Evolutionary conservation across 345 rosid species (phyloP), one percentile per base, ranked within the genome.

Genomic region (Eucalyptus grandis): DNA sequence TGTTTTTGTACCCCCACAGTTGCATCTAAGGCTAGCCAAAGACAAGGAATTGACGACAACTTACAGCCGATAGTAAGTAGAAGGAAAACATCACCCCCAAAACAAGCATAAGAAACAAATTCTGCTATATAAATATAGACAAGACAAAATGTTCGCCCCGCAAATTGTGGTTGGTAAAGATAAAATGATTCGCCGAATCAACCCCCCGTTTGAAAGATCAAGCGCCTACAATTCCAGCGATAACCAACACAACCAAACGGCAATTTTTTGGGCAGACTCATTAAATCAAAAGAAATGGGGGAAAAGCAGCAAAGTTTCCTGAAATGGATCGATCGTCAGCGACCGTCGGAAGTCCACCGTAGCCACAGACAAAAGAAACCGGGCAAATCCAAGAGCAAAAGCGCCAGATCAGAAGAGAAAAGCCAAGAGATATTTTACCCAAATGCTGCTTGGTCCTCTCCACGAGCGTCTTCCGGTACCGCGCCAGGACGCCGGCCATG

Each of bases 401-500:
- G 44, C 26, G 49, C 51, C 44, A 50, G 51, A 86, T 60, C 88
- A 69, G 86, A 86, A n/a, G 49, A 37, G 44, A 40, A 0, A 49
- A 34, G 86, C 34, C 26, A 2, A 14, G 30, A 47, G 30, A 30
- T 31, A 30, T 31, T 3, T 22, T 91, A 96, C 99, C 99, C 92
- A 96, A 91, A 95, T 97, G 99, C 34, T 94, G 90, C 88, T 95
- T 96, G 85, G 99, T 97, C 85, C 97, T 92, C 87, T 98, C 99
- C 49, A 92, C 86, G 91, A 98, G 92, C 89, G 93, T 97, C 94
- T 95, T 97, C 49, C 97, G 80, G 90, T 96, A 97, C 5, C 99
- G 95, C 90, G 99, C 99, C 89, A 98, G 93, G 86, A 97, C 96
- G 88, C 99, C 92, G 88, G 99, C 99, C 98, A 98, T 97, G 87